Conservation (phyloP, 192 early-diverging fungal genomes). For the Podila horticola region DNA sequence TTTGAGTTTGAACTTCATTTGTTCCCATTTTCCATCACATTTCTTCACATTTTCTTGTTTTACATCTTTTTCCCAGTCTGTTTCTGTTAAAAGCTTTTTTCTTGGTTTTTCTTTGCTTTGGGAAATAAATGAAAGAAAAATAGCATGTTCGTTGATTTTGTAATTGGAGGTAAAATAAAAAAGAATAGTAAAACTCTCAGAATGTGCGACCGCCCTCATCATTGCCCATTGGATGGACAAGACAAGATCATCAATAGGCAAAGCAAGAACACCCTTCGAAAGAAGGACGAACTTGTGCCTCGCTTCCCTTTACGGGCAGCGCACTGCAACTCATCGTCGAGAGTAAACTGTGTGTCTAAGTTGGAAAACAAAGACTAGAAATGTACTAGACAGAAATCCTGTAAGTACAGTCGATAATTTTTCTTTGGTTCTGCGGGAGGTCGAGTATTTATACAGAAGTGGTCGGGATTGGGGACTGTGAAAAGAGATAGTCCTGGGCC, state of each 20-base stretch:
- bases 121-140: too few species aligned
- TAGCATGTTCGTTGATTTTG: too few species aligned
- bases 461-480: not conserved
- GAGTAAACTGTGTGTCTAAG: constrained; percentile 57
- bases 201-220: constrained; percentile 52
- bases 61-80: too few species aligned
- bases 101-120: too few species aligned
- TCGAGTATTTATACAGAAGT: not conserved
- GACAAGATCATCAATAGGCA: constrained; percentile 50
- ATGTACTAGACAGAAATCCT: constrained; percentile 57
- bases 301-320: constrained; percentile 57
- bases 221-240: constrained; percentile 32
- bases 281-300: constrained; percentile 22
- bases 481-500: not conserved
- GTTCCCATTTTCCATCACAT: too few species aligned
- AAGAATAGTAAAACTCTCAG: constrained; percentile 37
- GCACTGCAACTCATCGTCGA: constrained; percentile 55
- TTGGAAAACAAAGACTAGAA: constrained; percentile 54
- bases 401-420: constrained; percentile 1
- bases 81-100: too few species aligned
- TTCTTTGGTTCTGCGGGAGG: not conserved
- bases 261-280: constrained; percentile 8
- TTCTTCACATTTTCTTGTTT: too few species aligned
- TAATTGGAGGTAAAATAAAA: not conserved
- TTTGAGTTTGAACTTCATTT: too few species aligned